Evolutionary conservation across 2,329 filamentous ascomycete species (phyloP), one percentile per base, ranked within the genome.

Genomic region (Fusarium musae): DNA sequence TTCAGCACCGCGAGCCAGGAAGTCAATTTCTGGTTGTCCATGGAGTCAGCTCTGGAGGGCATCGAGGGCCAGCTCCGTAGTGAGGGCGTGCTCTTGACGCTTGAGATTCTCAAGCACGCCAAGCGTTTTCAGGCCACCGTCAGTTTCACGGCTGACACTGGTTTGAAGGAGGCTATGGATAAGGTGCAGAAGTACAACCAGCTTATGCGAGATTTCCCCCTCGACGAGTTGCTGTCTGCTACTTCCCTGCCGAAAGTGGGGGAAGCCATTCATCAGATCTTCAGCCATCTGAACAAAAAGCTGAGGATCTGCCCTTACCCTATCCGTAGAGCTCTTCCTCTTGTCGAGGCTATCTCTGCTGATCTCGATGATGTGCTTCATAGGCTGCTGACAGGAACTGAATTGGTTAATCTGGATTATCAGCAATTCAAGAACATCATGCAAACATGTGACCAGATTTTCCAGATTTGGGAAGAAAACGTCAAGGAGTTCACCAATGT

Each of bases 141-240:
- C 78, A 98, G 96, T 85, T 98, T 99, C 81, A 93, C 93, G 40
- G 94, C 96, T 5, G 97, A 99, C 82, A 99, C 96, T 40, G 96
- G 96, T 6, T 83, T 99, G 80, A 97, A 97, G 82, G 96, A 99
- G 83, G 95, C 95, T 30, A 96, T 95, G 82, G 96, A 99, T 71
- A 93, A 93, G 80, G 97, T 99, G 52, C 94, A 97, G 82, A 98
- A 98, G 83, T 99, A 98, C 87, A 99, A 99, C 81, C 94, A 97
- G 84, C 89, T 99, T 30, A 98, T 99, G 94, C 93, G 96, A 72
- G 97, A 99, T 81, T 98, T 99, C 73, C 96, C 96, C 0, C 87
- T 99, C 39, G 96, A 98, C 79, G 96, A 99, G 81, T 85, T 99
- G 34, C 88, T 98, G 23, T 97, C 96, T 21, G 95, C 96, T 3